Conservation (phyloP, 768 basidiomycete species). For the Boletus sp. region DNA sequence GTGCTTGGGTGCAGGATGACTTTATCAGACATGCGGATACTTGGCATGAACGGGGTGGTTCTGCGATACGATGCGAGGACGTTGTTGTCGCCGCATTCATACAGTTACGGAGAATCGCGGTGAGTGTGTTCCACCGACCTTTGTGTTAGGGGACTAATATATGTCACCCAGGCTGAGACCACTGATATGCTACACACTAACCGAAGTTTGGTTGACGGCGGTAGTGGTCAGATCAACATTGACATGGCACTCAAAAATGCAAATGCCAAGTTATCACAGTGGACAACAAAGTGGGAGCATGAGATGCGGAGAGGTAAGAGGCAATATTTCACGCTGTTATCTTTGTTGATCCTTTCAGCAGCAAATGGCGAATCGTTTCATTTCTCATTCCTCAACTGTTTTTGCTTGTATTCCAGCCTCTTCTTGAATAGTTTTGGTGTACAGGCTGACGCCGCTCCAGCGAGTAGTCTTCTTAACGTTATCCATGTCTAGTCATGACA, state of each 20-base stretch:
- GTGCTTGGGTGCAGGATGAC: constrained; percentile 47
- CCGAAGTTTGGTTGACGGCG: constrained; percentile 42
- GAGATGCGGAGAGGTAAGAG: constrained; percentile 69
- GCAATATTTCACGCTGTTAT: not conserved
- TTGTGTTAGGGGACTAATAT: not conserved
- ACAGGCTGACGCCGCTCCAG: constrained; percentile 58
- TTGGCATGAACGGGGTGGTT: constrained; percentile 67
- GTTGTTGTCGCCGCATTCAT: constrained; percentile 78
- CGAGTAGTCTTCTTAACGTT: constrained; percentile 32
- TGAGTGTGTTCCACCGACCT: constrained; percentile 35
- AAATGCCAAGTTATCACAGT: constrained; percentile 69
- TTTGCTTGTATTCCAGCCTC: constrained; percentile 74
- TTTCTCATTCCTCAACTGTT: constrained; percentile 69
- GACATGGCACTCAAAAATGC: constrained; percentile 70
- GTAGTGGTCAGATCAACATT: constrained; percentile 65
- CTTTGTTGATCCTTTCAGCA: constrained; percentile 26
- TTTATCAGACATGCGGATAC: constrained; percentile 63
- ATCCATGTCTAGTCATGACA: not conserved
- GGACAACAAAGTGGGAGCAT: constrained; percentile 68
- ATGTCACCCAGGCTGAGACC: constrained; percentile 59
- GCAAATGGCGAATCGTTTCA: constrained; percentile 77
- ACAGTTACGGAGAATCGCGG: constrained; percentile 76
- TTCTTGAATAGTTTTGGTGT: constrained; percentile 86
- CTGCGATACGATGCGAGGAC: constrained; percentile 67
- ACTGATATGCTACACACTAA: constrained; percentile 68